Conservation (phyloP, 2,329 filamentous ascomycete genomes). For the Clarireedia hainanense region DNA sequence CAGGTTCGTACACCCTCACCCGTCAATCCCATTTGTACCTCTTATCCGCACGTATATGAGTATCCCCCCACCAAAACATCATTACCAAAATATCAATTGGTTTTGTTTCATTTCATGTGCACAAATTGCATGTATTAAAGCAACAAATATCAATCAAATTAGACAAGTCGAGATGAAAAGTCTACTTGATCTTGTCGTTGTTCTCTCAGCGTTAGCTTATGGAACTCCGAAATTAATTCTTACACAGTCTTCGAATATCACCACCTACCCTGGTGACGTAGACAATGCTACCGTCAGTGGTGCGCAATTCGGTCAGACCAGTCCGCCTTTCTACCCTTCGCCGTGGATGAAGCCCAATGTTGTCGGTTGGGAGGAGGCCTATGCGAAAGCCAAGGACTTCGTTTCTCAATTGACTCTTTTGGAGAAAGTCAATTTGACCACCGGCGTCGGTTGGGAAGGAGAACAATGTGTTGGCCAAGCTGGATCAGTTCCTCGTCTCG, state of each 20-base stretch:
- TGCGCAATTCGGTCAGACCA: constrained; percentile 3
- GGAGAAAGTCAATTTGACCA: constrained; percentile 90
- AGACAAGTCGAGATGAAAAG: background rate
- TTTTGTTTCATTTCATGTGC: too few relatives aligned
- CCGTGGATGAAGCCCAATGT: constrained; percentile 10
- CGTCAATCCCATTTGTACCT: too few relatives aligned
- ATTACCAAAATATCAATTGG: too few relatives aligned
- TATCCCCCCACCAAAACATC: too few relatives aligned
- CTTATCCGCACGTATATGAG: too few relatives aligned
- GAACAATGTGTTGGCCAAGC: constrained; percentile 28
- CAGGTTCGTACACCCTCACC: too few relatives aligned
- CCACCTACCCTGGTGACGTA: constrained; percentile 4
- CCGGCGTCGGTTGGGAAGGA: constrained; percentile 49
- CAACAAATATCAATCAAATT: too few relatives aligned
- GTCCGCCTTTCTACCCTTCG: constrained; percentile 8
- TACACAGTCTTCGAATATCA: background rate
- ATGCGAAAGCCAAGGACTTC: constrained; percentile 58
- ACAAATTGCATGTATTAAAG: too few relatives aligned
- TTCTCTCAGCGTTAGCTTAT: background rate
- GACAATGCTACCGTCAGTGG: background rate
- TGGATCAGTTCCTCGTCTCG: constrained; percentile 26
- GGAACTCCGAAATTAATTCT: constrained; percentile 3
- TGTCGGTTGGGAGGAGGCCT: constrained; percentile 58
- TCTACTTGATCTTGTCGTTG: constrained; percentile 1
- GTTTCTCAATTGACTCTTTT: constrained; percentile 70